phyloP scores from a whole-genome alignment of 805 yeast genomes.

The Ogataea degrootiae region DNA sequence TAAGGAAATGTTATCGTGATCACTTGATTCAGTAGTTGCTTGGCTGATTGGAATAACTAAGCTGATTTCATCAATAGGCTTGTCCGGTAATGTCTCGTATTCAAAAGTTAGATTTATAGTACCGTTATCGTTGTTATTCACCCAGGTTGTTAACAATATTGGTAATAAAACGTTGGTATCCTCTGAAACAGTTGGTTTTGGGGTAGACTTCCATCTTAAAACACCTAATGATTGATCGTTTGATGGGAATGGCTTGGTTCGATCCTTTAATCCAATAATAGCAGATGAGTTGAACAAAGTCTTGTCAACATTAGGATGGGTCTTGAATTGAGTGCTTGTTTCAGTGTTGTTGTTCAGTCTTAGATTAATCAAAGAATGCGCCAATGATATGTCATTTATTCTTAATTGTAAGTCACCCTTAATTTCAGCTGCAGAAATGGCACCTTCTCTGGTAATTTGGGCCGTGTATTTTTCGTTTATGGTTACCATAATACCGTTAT shows the following conservation, averaged over 20 bases:
- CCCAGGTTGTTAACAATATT: conserved; percentile 79
- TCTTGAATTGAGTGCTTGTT: conserved; percentile 65
- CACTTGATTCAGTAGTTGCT: conserved; percentile 49
- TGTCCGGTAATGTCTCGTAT: conserved; percentile 62
- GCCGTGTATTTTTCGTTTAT: conserved; percentile 76
- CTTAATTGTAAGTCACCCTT: conserved; percentile 90
- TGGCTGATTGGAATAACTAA: conserved; percentile 63
- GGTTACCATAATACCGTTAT: conserved; percentile 76
- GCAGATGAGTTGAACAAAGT: conserved; percentile 52
- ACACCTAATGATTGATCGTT: conserved; percentile 90
- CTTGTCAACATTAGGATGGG: conserved; percentile 95
- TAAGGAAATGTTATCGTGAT: conserved; percentile 49
- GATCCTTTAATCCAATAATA: conserved; percentile 71
- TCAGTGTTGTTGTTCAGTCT: conserved; percentile 43
- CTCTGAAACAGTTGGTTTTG: conserved; percentile 41
- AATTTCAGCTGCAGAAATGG: conserved; percentile 62
- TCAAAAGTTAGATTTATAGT: conserved; percentile 77
- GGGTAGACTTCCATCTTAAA: conserved; percentile 83
- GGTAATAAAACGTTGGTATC: conserved; percentile 62
- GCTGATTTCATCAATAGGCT: conserved; percentile 48
- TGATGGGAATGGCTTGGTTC: conserved; percentile 77
- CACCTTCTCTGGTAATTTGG: conserved; percentile 80
- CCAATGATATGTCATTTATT: conserved; percentile 68
- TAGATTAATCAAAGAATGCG: conserved; percentile 61
- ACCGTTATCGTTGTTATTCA: conserved; percentile 54